These are phyloP conservation scores for Cetradonia linearis DNA, from an alignment of 495 filamentous ascomycete genomes.

Conservation along the genomic window DNA sequence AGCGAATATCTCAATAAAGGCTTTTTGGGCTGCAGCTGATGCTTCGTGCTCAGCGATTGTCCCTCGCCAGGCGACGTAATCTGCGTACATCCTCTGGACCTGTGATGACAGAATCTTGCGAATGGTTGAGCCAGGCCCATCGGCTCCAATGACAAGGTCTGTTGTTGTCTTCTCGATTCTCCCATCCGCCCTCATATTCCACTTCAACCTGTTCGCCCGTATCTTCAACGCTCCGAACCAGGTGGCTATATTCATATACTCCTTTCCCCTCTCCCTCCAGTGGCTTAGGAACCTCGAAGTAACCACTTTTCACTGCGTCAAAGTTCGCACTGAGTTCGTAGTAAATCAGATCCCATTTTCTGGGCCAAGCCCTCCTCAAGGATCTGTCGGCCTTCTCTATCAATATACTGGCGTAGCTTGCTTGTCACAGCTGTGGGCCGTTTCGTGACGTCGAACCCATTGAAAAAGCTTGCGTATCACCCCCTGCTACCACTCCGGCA, in stretches of 20 bases:
- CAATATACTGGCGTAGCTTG: slow-evolving; percentile 34
- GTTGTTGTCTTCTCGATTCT: slow-evolving; percentile 30
- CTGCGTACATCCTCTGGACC: slow-evolving; percentile 42
- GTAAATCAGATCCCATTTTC: slow-evolving; percentile 46
- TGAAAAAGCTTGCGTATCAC: slow-evolving; percentile 30
- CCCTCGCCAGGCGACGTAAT: slow-evolving; percentile 46
- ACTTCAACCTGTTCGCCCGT: slow-evolving; percentile 32
- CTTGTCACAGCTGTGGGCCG: slow-evolving; percentile 31
- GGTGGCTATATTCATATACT: slow-evolving; percentile 38
- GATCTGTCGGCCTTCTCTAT: slow-evolving; percentile 34
- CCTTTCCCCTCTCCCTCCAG: slow-evolving; percentile 32
- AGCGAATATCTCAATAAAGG: slow-evolving; percentile 33
- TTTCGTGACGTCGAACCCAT: slow-evolving; percentile 28
- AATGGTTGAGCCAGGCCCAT: slow-evolving; percentile 46
- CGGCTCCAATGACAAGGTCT: slow-evolving; percentile 44
- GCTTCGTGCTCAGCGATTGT: slow-evolving; percentile 37
- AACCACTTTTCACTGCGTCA: slow-evolving; percentile 41
- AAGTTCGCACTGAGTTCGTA: slow-evolving; percentile 45
- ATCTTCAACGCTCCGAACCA: slow-evolving; percentile 37
- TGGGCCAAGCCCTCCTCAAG: slow-evolving; percentile 34
- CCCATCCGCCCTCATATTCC: slow-evolving; percentile 31
- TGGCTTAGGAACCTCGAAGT: slow-evolving; percentile 33
- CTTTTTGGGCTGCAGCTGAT: slow-evolving; percentile 23
- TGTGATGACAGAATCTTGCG: slow-evolving; percentile 37
- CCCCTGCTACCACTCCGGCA: slow-evolving; percentile 44